Evolutionary conservation across 2,329 filamentous ascomycete genomes (phyloP), one percentile per base, ranked within the genome.

Genomic region (Phoma sp.): DNA sequence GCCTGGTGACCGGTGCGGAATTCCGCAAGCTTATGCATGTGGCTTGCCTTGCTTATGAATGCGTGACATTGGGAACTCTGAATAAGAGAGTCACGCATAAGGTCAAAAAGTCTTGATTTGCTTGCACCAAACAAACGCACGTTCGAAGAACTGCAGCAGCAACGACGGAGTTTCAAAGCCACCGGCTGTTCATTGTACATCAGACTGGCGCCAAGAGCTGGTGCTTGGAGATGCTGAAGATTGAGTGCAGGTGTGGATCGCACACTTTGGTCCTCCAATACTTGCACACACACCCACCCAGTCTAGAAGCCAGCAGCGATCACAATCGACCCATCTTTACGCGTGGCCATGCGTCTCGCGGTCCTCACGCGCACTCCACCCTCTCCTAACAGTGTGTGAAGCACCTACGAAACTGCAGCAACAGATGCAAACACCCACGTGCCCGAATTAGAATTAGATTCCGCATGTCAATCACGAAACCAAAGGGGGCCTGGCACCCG

Each of bases 401-500:
- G 37, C 38, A 38, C 33, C 37, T 33, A 25, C 20, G 23, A 37
- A 42, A 15, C 32, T 43, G 43, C 42, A 38, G 43, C 50, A 42
- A 33, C 14, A 48, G 28, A n/a, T n/a, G n/a, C 23, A 29, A 32
- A 33, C 33, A 48, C 43, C 43, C 51, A 54, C 51, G 51, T 54
- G 51, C 51, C 51, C 40, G n/a, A 49, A 40, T 15, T 49, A 49
- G 45, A 48, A 45, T 30, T 25, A 39, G 33, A 39, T 21, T 54
- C 28, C 51, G 45, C 51, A 48, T 28, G 21, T 46, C 39, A 20
- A 33, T 21, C 34, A 14, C 48, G 40, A 45, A 51, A 51, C 40
- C 20, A 32, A 6, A 29, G 14, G n/a, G n/a, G n/a, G 7, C 14
- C 36, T 40, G 15, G 34, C 40, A 28, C 18, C 25, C 18, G 18